A percentile compares a stretch with the other conserved stretches of the same genome.
Evolutionary conservation across 1,139 yeast species (phyloP).

Genomic region (Kurtzmaniella quercitrusa): DNA sequence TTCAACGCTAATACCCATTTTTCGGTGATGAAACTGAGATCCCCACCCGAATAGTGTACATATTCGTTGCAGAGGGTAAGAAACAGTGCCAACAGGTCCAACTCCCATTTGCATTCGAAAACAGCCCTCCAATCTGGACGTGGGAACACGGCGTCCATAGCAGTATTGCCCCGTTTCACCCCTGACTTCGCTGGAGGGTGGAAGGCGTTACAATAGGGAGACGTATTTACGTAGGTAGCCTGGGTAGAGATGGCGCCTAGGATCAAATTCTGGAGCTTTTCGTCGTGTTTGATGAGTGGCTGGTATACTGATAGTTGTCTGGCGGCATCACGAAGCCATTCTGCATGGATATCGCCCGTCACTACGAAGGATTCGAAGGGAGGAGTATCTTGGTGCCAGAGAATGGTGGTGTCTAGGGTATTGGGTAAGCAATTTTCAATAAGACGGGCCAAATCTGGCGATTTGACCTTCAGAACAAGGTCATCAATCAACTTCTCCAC

Average conservation of each 20-base stretch:
- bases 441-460: conserved; percentile 66
- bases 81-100: conserved; percentile 83
- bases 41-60: conserved; percentile 48
- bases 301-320: conserved; percentile 78
- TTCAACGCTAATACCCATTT: conserved; percentile 61
- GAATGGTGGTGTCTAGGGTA: conserved; percentile 80
- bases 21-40: conserved; percentile 45
- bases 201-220: conserved; percentile 88
- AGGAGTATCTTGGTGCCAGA: conserved; percentile 52
- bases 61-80: conserved; percentile 72
- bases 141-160: conserved; percentile 66
- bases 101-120: conserved; percentile 86
- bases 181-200: conserved; percentile 73
- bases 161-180: conserved; percentile 48
- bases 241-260: conserved; percentile 82
- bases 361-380: conserved; percentile 49
- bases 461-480: conserved; percentile 45
- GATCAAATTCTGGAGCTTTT: conserved; percentile 46
- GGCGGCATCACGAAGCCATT: conserved; percentile 85
- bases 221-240: conserved; percentile 51
- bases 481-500: conserved; percentile 62
- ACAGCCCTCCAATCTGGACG: conserved; percentile 65
- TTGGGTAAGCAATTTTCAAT: conserved; percentile 85
- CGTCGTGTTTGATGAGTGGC: conserved; percentile 51
- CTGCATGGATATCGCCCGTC: conserved; percentile 90